Base-by-base conservation (phyloP, 805 yeast species). In the Cyberlindnera meyerae region DNA sequence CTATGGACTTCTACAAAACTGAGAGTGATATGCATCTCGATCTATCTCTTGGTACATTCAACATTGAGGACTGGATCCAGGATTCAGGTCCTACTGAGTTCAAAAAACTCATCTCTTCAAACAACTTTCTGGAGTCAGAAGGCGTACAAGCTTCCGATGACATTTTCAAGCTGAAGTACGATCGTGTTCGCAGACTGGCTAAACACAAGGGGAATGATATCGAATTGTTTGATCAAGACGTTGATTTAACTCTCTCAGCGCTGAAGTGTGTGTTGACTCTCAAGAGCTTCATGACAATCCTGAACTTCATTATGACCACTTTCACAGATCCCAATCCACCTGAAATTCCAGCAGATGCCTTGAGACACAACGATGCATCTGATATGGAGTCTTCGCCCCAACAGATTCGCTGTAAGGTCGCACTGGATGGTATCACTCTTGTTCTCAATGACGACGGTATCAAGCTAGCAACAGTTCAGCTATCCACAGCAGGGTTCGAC, bases 391-490 rank as follows among this genome's bases (percentile, higher is more conserved):
- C 70, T 12, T 71, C 88, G 0, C 93, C 94, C 0, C 85, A 82
- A 48, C 82, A 78, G 49, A 80, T 88, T 24, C 75, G 77, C 36
- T 81, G 89, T 21, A 67, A 71, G 22, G 66, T 90, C 21, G 71
- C 72, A 32, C 63, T 93, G 51, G 85, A 79, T 30, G 79, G 95
- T 52, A 74, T 90, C 11, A 75, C 79, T 8, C 55, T 86, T 33
- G 76, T 85, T 4, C 63, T 93, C 33, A 83, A 85, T 52, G 97
- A 90, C 52, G 95, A 87, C 39, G 81, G 89, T 4, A 68, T 80
- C 33, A 81, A 82, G 47, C 59, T 93, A 29, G 95, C 96, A 0
- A 86, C 96, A 0, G 54, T 89, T 43, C 71, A 75, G 31, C 65
- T 93, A 39, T 78, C 86, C 29, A 73, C 82, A 9, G 96, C 96